phyloP scores from a whole-genome alignment of 1,284 basidiomycete genomes.

The Microbotryum intermedium region DNA sequence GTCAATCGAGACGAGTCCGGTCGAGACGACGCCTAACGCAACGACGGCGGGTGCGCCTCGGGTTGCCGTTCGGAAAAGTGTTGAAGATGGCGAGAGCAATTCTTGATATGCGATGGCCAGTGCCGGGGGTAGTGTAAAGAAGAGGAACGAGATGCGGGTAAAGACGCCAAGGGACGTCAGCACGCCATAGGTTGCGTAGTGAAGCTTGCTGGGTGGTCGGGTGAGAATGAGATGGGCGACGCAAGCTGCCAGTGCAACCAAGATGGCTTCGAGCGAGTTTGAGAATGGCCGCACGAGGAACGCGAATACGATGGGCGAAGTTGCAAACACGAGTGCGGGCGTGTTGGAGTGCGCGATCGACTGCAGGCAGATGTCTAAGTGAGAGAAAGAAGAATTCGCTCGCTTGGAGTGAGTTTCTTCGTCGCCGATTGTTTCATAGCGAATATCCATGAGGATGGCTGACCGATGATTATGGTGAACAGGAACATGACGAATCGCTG shows the following conservation, averaged over 20 bases:
- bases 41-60: background rate
- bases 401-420: background rate
- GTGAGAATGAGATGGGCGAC: background rate
- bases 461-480: constrained; percentile 24
- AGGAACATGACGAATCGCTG: constrained; percentile 25
- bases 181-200: background rate
- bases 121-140: constrained; percentile 31
- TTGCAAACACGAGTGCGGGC: constrained; percentile 26
- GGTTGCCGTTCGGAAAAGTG: no score
- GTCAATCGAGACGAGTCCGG: constrained; percentile 14
- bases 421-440: no score
- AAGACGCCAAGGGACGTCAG: constrained; percentile 30
- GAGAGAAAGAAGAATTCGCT: no score
- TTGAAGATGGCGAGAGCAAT: no score
- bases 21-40: background rate
- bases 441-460: background rate
- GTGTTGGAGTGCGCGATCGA: background rate
- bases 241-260: constrained; percentile 24
- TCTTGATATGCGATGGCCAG: background rate
- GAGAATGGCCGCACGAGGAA: constrained; percentile 38
- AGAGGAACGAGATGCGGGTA: constrained; percentile 35
- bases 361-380: constrained; percentile 4
- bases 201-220: background rate
- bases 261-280: constrained; percentile 35
- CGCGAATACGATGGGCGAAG: constrained; percentile 33